Base-by-base conservation (phyloP, 768 basidiomycete genomes). In the Tubosaeta sp. region DNA sequence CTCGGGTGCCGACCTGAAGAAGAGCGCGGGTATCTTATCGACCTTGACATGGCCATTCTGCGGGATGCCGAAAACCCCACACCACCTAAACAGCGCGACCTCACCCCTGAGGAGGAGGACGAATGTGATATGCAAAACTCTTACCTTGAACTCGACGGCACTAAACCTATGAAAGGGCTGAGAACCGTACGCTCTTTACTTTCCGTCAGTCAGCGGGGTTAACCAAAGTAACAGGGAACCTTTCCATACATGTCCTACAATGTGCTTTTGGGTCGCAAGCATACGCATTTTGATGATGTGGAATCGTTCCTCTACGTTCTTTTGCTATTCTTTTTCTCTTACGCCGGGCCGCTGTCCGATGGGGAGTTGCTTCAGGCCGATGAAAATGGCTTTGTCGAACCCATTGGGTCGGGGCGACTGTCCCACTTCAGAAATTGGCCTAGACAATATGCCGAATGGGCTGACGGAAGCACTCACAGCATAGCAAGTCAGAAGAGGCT, bases 1-100 rank as follows among this genome's bases (percentile, higher is more conserved):
- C 65, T 72, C 3, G 56, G 56, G 2, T 47, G 22, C 19, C 38
- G 16, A 12, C 52, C 49, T 16, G 48, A 50, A 39, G 54, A 39
- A 3, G 53, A 51, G 37, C 16, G 54, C 33, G 70, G 68, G 1
- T 72, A 67, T 37, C 17, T 71, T 43, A 70, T 59, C n/a, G 71
- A 71, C 46, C 47, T 71, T 4, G 66, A 72, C 37, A 53, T 56
- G 54, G 51, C 54, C 4, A 49, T 55, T 1, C 16, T 42, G 2
- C 51, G 50, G 41, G 38, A 41, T 32, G 42, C 35, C 5, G 46
- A 17, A 16, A 7, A 26, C 1, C 12, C 42, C 4, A 43, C 42
- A 16, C 42, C 35, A 37, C 16, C n/a, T 8, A 37, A 29, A 8
- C 27, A 29, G 27, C 5, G 8, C 8, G 27, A 29, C 27, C 27